These are phyloP conservation scores for Pseudonitzschia delicatissima DNA, from an alignment of 108 stramenopile genomes.

Conservation along the genomic window DNA sequence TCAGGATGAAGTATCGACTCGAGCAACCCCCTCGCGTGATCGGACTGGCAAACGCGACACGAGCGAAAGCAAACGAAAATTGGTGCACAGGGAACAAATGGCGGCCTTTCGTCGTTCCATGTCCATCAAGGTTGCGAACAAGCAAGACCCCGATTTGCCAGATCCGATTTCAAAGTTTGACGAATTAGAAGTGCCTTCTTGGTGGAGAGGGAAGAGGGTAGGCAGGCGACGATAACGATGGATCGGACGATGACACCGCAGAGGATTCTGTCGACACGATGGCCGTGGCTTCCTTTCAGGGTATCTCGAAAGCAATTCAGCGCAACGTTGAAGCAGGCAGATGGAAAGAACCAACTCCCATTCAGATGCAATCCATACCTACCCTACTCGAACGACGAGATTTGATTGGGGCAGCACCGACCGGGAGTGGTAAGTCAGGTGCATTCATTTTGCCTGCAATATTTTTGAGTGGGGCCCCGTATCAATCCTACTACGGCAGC, in stretches of 20 bases:
- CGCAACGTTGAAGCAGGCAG: constrained; percentile 84
- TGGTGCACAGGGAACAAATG: constrained; percentile 75
- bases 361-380: constrained; percentile 96
- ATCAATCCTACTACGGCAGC: constrained; percentile 51
- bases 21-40: constrained; percentile 32
- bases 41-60: constrained; percentile 62
- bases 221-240: constrained; percentile 5
- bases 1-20: constrained; percentile 21
- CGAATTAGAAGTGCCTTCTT: constrained; percentile 56
- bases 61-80: constrained; percentile 53
- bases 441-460: constrained; percentile 89
- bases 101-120: constrained; percentile 83
- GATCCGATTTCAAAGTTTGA: constrained; percentile 80
- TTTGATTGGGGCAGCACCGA: constrained; percentile 98
- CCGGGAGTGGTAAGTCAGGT: constrained; percentile 79
- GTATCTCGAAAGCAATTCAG: constrained; percentile 43
- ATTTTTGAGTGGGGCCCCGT: constrained; percentile 65
- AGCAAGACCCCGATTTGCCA: constrained; percentile 64
- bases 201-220: constrained; percentile 48
- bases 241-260: constrained; percentile 7
- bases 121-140: constrained; percentile 63
- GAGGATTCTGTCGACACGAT: constrained; percentile 11
- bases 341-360: constrained; percentile 95
- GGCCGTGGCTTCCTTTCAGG: constrained; percentile 33
- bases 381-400: constrained; percentile 92